Conservation (phyloP, 1,284 basidiomycete genomes). For the Ceratobasidium sp. region DNA sequence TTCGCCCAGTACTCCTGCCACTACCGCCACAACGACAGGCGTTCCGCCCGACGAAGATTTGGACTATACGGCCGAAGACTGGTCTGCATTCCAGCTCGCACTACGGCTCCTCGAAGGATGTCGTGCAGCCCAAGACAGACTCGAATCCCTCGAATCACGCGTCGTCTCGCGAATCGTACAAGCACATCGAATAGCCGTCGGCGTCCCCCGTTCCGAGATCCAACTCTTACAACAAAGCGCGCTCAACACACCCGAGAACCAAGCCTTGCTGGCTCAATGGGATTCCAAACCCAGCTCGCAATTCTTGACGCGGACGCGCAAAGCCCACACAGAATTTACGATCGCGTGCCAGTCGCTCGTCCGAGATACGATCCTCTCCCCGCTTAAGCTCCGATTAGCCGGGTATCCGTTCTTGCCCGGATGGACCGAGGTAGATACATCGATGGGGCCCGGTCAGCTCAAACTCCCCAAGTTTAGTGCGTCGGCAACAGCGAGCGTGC, state of each 20-base stretch:
- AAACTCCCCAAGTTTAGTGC: conserved; percentile 92
- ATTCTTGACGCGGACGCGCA: conserved; percentile 64
- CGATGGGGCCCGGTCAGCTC: conserved; percentile 58
- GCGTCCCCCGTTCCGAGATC: conserved; percentile 63
- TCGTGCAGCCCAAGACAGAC: conserved; percentile 69
- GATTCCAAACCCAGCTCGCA: conserved; percentile 46
- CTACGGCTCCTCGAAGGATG: conserved; percentile 83
- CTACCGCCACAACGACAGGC: conserved; percentile 42
- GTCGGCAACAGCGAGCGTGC: conserved; percentile 86
- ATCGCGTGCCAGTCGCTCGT: conserved; percentile 76
- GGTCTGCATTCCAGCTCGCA: conserved; percentile 80
- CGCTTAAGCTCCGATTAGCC: conserved; percentile 77
- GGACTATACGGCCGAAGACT: conserved; percentile 87
- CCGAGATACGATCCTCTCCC: conserved; percentile 82
- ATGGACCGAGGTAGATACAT: conserved; percentile 55
- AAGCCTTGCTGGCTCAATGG: conserved; percentile 56
- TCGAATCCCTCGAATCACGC: conserved; percentile 71
- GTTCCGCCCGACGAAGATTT: conserved; percentile 58
- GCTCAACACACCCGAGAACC: conserved; percentile 80
- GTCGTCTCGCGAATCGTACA: conserved; percentile 65
- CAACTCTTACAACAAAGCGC: conserved; percentile 78
- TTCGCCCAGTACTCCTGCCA: conserved; percentile 50
- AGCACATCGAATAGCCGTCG: conserved; percentile 56
- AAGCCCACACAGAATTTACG: conserved; percentile 70
- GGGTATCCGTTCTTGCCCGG: conserved; percentile 72